phyloP scores from a whole-genome alignment of 164 flowering plant genomes.

The Kalanchoe fedtschenkoi region DNA sequence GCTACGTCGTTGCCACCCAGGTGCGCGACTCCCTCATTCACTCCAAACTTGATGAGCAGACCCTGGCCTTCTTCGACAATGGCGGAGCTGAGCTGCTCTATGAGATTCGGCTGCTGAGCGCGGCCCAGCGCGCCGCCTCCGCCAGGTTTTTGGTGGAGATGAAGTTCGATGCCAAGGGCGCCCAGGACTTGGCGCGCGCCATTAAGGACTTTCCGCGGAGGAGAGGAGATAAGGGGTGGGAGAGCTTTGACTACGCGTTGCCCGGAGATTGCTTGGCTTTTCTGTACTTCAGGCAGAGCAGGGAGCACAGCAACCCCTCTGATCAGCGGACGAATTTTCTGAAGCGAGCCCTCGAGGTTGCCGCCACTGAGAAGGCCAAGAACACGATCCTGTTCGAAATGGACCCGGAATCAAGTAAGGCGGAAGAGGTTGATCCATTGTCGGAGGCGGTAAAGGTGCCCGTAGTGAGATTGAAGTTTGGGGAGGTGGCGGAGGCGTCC shows the following conservation, averaged over 20 bases:
- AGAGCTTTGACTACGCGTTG: conserved; percentile 25
- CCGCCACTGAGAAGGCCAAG: conserved; percentile 43
- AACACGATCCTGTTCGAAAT: conserved; percentile 28
- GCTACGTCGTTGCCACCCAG: conserved; percentile 58
- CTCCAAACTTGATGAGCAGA: conserved; percentile 28
- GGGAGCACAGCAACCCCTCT: conserved; percentile 37
- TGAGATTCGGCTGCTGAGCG: conserved; percentile 54
- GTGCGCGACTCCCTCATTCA: conserved; percentile 57
- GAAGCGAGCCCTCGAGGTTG: conserved; percentile 42
- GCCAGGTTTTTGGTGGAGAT: conserved; percentile 29
- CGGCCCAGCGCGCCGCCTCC: conserved; percentile 41
- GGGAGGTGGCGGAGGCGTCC: conserved; percentile 72
- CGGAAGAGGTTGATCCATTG: conserved; percentile 11
- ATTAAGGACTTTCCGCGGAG: conserved; percentile 77
- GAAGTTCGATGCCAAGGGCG: conserved; percentile 30
- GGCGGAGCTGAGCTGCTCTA: conserved; percentile 64
- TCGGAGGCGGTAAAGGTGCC: conserved; percentile 37
- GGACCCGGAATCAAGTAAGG: conserved; percentile 17
- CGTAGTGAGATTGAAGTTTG: conserved; percentile 62
- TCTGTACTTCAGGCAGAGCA: conserved; percentile 52
- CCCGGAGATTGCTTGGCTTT: conserved; percentile 78
- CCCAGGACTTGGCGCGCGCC: conserved; percentile 68
- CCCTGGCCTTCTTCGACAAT: conserved; percentile 38
- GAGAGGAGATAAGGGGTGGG: conserved; percentile 56
- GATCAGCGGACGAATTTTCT: conserved; percentile 27